Percentiles rank a stretch among this genome's conserved stretches.
Conservation (phyloP, 2,329 filamentous ascomycete species). For the Alternaria arborescens region DNA sequence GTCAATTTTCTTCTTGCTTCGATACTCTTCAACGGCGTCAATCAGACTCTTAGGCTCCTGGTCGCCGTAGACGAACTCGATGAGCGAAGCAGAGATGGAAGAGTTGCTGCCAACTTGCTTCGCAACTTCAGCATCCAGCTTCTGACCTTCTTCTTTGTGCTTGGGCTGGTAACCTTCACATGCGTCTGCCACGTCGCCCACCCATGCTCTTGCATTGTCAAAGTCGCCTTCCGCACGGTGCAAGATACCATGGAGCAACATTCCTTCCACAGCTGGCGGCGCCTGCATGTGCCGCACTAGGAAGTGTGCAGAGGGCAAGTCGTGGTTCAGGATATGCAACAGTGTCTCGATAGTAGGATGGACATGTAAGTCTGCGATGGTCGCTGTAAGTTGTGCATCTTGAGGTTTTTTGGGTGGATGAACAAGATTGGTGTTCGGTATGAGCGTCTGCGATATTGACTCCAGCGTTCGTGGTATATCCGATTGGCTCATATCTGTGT, state of each 20-base stretch:
- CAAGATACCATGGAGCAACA: constrained; percentile 62
- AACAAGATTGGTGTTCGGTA: constrained; percentile 21
- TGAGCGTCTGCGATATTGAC: constrained; percentile 19
- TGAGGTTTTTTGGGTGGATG: constrained; percentile 23
- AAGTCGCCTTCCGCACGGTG: constrained; percentile 62
- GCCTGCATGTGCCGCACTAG: constrained; percentile 62
- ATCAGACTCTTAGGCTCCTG: constrained; percentile 40
- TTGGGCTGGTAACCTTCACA: constrained; percentile 48
- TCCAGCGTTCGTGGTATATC: constrained; percentile 14
- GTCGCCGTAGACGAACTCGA: constrained; percentile 33
- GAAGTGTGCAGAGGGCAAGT: constrained; percentile 62
- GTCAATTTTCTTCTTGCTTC: constrained; percentile 31
- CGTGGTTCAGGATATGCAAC: constrained; percentile 62
- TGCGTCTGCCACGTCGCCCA: constrained; percentile 52
- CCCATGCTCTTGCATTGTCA: constrained; percentile 60
- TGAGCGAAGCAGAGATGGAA: constrained; percentile 14
- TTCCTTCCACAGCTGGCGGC: constrained; percentile 59
- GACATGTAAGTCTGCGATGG: constrained; percentile 43
- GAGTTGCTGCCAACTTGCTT: constrained; percentile 12
- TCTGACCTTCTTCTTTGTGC: constrained; percentile 23
- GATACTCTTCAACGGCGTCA: constrained; percentile 50
- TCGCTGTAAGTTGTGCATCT: constrained; percentile 22
- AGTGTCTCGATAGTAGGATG: constrained; percentile 61
- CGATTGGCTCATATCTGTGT: not conserved
- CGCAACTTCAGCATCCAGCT: constrained; percentile 18